Evolutionary conservation across 371 early-diverging fungal species (phyloP), one percentile per base, ranked within the genome.

Genomic region (Mucor ambiguus): DNA sequence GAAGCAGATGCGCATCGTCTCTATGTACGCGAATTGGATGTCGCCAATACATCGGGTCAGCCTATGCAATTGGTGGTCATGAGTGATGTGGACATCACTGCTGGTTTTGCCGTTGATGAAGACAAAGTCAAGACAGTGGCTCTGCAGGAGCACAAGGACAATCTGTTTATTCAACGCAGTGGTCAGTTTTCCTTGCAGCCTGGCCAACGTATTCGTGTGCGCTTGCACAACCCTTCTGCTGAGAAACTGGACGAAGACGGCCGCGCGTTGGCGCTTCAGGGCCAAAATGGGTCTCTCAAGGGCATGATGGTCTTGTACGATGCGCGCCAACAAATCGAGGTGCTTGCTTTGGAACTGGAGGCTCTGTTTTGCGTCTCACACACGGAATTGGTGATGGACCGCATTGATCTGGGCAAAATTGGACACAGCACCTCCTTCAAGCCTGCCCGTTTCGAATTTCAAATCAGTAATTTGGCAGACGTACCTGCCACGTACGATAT

Each of bases 341-440:
- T 93, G 22, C 83, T 89, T 63, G 81, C 85, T 0, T 58, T 93
- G 43, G 85, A 90, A 24, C 61, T 94, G 9, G 68, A 73, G 8
- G 86, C 89, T 0, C 57, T 68, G 0, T 92, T 87, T 64, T 89
- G 89, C 52, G 74, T 90, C 0, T 90, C 93, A 1, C 72, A 74
- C 7, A 90, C 85, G 2, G 85, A 85, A 18, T 67, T 93, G 4
- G 77, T 73, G 1, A 84, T 87, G 10, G 64, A 80, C 4, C 69
- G 78, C 11, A 77, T 91, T 8, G 88, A 94, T 56, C 62, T 95
- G 4, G 94, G 94, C 4, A 91, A 89, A 63, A 87, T 93, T 49
- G 93, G 95, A 0, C 87, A 93, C 66, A 76, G 83, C 38, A 91
- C 90, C 58, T 87, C 87, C 1, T 93, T 93, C 92, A 82, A 87